A percentile compares a stretch with the other conserved stretches of the same genome.
Evolutionary conservation across 257 asterid species (phyloP).

Genomic region (Lantana camara): DNA sequence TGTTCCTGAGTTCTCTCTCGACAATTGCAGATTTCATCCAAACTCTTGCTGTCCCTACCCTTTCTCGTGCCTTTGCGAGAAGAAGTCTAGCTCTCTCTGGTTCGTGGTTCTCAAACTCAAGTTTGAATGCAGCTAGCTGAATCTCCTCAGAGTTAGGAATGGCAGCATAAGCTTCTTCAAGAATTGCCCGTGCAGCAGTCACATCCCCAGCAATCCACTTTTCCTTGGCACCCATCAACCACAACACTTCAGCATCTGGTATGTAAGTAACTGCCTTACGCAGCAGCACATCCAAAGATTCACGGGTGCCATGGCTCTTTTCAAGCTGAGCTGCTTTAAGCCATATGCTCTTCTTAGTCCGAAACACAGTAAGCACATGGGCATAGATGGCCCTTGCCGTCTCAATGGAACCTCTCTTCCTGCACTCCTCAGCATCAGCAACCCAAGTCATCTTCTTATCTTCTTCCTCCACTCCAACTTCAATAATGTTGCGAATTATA

Average conservation of each 20-base stretch:
- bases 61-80: conserved; percentile 90
- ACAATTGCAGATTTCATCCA: conserved; percentile 98
- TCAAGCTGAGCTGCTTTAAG: conserved; percentile 98
- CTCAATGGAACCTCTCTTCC: conserved; percentile 87
- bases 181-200: conserved; percentile 90
- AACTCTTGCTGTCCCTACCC: conserved; percentile 89
- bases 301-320: conserved; percentile 90
- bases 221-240: conserved; percentile 98
- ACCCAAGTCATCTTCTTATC: conserved; percentile 97
- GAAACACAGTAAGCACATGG: conserved; percentile 73
- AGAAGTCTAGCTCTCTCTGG: conserved; percentile 88
- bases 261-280: conserved; percentile 88
- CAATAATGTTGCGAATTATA: conserved; percentile 72
- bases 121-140: conserved; percentile 98
- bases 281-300: conserved; percentile 78
- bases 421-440: conserved; percentile 97
- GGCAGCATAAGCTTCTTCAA: conserved; percentile 94
- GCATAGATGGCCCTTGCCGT: conserved; percentile 90
- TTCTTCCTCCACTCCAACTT: conserved; percentile 90
- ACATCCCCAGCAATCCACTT: conserved; percentile 99
- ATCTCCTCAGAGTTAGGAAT: conserved; percentile 94
- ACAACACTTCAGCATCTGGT: conserved; percentile 85
- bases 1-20: conserved; percentile 85
- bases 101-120: conserved; percentile 93
- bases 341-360: conserved; percentile 96